Evolutionary conservation across 2,329 filamentous ascomycete species (phyloP).

Genomic region (Fusarium udum): DNA sequence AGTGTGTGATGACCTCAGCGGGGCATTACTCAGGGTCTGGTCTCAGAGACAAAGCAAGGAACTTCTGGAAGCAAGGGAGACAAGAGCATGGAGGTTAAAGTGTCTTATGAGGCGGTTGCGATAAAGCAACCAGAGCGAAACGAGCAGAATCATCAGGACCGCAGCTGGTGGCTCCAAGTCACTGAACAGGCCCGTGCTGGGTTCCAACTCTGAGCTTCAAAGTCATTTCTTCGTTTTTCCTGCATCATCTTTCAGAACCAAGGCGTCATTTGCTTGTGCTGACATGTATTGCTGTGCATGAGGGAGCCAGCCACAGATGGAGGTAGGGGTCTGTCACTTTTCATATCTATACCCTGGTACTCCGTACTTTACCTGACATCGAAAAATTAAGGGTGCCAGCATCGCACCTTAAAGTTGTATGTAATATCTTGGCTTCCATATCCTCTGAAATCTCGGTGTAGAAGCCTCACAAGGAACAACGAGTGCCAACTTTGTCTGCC

Average conservation of each 20-base stretch:
- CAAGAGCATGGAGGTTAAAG: slow-evolving; percentile 2
- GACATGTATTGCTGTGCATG: slow-evolving; percentile 19
- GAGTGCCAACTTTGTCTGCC: slow-evolving; percentile 11
- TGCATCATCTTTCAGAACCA: neutral
- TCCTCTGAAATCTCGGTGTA: neutral
- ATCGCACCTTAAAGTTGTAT: neutral
- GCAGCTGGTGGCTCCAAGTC: neutral
- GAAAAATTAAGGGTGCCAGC: neutral
- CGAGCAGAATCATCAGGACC: neutral
- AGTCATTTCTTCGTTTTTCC: slow-evolving; percentile 2
- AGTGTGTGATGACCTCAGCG: slow-evolving; percentile 3
- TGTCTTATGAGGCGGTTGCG: slow-evolving; percentile 11
- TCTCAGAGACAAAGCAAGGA: slow-evolving; percentile 3
- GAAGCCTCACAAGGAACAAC: neutral
- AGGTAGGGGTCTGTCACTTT: neutral
- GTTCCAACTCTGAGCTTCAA: neutral
- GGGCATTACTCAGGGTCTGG: slow-evolving; percentile 3
- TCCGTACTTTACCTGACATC: neutral
- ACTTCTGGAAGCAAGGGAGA: slow-evolving; percentile 23
- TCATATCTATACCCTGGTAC: neutral
- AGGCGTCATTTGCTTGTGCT: slow-evolving; percentile 21
- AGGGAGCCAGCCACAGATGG: neutral
- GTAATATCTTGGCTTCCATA: neutral
- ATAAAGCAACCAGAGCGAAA: slow-evolving; percentile 8
- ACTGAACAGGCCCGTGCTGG: slow-evolving; percentile 7